Evolutionary conservation across 2,329 filamentous ascomycete genomes (phyloP).

Genomic region (Colletotrichum magnum): DNA sequence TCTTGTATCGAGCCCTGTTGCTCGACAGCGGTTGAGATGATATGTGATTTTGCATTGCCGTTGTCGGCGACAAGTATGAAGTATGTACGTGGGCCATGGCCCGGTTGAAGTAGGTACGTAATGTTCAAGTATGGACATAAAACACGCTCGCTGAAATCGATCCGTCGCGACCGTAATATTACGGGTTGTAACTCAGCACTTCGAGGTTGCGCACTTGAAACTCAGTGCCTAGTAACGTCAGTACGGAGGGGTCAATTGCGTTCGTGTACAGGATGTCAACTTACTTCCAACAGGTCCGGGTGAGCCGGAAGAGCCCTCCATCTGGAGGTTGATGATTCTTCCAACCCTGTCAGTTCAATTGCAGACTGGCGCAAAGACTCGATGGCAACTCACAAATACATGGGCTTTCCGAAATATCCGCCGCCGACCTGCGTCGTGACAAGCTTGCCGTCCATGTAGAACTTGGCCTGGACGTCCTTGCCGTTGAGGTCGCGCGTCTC

Average conservation of each 20-base stretch:
- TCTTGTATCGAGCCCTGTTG: too few species aligned
- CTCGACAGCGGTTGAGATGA: too few species aligned
- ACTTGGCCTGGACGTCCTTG: slow-evolving; percentile 65
- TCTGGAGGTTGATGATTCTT: slow-evolving; percentile 61
- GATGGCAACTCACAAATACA: slow-evolving; percentile 56
- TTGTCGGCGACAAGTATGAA: too few species aligned
- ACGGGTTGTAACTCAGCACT: slow-evolving; percentile 24
- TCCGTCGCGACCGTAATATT: not conserved
- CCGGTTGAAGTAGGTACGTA: too few species aligned
- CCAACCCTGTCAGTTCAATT: not conserved
- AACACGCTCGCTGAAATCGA: not conserved
- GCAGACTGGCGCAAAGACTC: too few species aligned
- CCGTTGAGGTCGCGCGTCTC: slow-evolving; percentile 67
- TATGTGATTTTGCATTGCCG: too few species aligned
- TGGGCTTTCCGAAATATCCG: slow-evolving; percentile 62
- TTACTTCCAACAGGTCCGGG: slow-evolving; percentile 52
- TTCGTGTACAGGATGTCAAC: not conserved
- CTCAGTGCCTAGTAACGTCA: slow-evolving; percentile 8
- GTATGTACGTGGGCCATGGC: too few species aligned
- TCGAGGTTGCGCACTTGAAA: slow-evolving; percentile 33
- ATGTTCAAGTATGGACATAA: too few species aligned
- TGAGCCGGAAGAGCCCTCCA: slow-evolving; percentile 61
- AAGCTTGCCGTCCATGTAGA: slow-evolving; percentile 66
- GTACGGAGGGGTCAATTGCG: not conserved
- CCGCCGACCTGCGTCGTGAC: slow-evolving; percentile 65